Conservation (phyloP, 2,329 filamentous ascomycete species). For the Phialophora verrucosa region DNA sequence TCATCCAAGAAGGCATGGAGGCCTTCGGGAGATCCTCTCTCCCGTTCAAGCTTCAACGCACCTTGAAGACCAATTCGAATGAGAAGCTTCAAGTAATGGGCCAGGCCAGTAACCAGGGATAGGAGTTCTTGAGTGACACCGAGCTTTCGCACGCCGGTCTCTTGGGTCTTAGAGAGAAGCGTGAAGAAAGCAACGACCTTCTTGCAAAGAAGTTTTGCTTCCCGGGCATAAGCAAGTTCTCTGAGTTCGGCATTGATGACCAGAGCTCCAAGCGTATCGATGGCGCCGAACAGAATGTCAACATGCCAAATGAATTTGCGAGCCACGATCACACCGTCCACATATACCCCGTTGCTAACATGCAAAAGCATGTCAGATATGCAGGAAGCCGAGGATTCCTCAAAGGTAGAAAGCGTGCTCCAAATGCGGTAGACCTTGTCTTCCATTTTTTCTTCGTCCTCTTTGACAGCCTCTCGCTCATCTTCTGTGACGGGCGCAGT, state of each 20-base stretch:
- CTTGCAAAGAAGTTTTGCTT: constrained; percentile 99
- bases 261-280: constrained; percentile 79
- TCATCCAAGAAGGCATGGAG: constrained; percentile 83
- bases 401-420: constrained; percentile 95
- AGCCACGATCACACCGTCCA: constrained; percentile 91
- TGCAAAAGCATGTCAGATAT: constrained; percentile 99
- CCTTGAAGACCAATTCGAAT: constrained; percentile 97
- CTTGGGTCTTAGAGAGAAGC: constrained; percentile 90
- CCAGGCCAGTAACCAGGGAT: constrained; percentile 93
- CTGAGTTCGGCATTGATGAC: constrained; percentile 74
- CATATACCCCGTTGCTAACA: constrained; percentile 95
- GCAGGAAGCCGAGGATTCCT: constrained; percentile 95
- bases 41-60: constrained; percentile 86
- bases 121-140: constrained; percentile 97
- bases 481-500: constrained; percentile 67
- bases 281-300: constrained; percentile 86
- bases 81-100: constrained; percentile 95
- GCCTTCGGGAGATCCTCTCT: constrained; percentile 74
- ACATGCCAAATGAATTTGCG: constrained; percentile 97
- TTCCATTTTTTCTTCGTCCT: constrained; percentile 92
- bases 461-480: constrained; percentile 75
- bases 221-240: constrained; percentile 87
- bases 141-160: constrained; percentile 84
- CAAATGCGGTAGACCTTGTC: constrained; percentile 98
- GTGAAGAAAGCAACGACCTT: constrained; percentile 99